phyloP scores from a whole-genome alignment of 306 rosid species.

The Medicago truncatula region DNA sequence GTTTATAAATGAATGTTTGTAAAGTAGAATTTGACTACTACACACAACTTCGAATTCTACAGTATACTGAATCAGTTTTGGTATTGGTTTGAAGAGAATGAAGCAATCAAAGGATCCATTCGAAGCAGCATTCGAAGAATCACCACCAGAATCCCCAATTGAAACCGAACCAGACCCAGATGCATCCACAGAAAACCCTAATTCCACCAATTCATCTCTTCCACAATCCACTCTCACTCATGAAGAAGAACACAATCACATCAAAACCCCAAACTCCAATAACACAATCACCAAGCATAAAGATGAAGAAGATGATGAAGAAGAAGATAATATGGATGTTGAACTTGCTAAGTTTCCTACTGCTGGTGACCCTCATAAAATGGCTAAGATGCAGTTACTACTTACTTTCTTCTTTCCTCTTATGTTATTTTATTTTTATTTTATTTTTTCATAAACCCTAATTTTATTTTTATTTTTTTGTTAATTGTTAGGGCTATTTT shows the following conservation, averaged over 20 bases:
- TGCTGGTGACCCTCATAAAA: constrained; percentile 75
- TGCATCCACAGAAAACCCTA: constrained; percentile 40
- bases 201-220: constrained; percentile 34
- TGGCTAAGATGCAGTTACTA: constrained; percentile 90
- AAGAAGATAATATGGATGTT: constrained; percentile 88
- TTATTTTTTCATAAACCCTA: neutral
- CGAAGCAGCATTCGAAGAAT: constrained; percentile 95
- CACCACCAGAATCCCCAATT: constrained; percentile 68
- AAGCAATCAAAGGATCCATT: constrained; percentile 96
- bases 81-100: constrained; percentile 35
- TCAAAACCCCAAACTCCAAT: neutral
- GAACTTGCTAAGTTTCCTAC: constrained; percentile 85
- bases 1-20: no score
- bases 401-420: neutral
- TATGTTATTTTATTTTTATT: neutral
- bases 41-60: no score
- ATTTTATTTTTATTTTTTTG: neutral
- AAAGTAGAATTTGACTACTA: no score
- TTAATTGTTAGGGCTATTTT: constrained; percentile 65
- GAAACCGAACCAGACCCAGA: constrained; percentile 13
- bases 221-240: neutral
- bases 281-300: constrained; percentile 28
- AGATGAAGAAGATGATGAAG: constrained; percentile 85
- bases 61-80: no score
- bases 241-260: neutral